A percentile compares a stretch with the other conserved stretches of the same genome.
Evolutionary conservation across 495 filamentous ascomycete genomes (phyloP).

Genomic region (Acidomyces sp.): DNA sequence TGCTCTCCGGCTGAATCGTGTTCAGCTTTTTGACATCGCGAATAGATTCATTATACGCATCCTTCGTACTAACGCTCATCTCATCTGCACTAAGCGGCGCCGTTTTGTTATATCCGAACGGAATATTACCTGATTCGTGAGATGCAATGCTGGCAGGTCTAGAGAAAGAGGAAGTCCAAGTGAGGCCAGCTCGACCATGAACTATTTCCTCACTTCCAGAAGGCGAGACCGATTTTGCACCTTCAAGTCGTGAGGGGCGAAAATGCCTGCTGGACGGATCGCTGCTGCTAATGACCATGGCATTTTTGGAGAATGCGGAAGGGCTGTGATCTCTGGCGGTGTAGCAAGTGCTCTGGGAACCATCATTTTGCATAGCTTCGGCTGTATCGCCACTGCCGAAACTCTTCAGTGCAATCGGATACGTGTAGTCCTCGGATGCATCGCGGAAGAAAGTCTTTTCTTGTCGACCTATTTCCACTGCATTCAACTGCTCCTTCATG

Average conservation of each 20-base stretch:
- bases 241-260: background rate
- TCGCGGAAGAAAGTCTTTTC: no score
- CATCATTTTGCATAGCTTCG: no score
- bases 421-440: no score
- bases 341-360: no score
- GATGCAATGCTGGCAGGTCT: constrained; percentile 8
- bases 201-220: constrained; percentile 3
- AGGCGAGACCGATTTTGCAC: constrained; percentile 6
- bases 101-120: constrained; percentile 9
- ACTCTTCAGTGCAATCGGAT: no score
- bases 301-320: constrained; percentile 3
- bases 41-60: constrained; percentile 20
- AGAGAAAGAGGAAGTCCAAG: background rate
- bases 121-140: background rate
- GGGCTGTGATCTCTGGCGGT: no score
- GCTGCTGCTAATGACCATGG: constrained; percentile 3
- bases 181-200: constrained; percentile 5
- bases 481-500: constrained; percentile 9
- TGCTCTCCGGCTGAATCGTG: constrained; percentile 25
- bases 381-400: no score
- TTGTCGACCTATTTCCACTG: no score
- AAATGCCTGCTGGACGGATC: constrained; percentile 5
- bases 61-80: constrained; percentile 16
- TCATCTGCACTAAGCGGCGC: constrained; percentile 15
- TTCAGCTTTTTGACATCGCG: constrained; percentile 20